phyloP scores from a whole-genome alignment of 2,329 filamentous ascomycete species.

The Intubia oerlemansii region DNA sequence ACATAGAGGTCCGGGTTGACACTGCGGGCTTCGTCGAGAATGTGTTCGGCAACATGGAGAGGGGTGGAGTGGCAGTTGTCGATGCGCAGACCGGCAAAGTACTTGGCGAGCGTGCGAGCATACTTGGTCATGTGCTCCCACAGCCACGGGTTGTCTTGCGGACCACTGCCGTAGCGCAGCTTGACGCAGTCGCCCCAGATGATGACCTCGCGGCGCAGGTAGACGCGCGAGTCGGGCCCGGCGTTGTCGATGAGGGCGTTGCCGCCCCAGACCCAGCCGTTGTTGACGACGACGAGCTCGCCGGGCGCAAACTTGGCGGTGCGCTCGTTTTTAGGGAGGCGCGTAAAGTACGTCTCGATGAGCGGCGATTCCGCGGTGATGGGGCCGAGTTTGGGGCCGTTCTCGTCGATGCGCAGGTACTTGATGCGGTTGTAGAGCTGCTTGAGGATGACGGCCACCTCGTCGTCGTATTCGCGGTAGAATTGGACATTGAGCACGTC shows the following conservation, averaged over 20 bases:
- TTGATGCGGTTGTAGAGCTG: constrained; percentile 90
- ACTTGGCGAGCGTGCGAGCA: constrained; percentile 76
- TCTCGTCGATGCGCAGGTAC: constrained; percentile 78
- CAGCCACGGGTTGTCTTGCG: constrained; percentile 73
- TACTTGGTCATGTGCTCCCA: constrained; percentile 96
- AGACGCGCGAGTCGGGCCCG: constrained; percentile 73
- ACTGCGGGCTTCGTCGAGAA: constrained; percentile 79
- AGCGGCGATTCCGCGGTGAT: constrained; percentile 61
- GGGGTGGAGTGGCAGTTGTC: constrained; percentile 98
- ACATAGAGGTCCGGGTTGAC: constrained; percentile 78
- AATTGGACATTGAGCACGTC: constrained; percentile 73
- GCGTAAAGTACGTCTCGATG: constrained; percentile 88
- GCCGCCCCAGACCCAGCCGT: constrained; percentile 97
- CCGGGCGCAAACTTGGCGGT: constrained; percentile 53
- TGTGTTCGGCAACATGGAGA: constrained; percentile 80
- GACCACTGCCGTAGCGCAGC: constrained; percentile 64
- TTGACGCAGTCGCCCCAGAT: constrained; percentile 99
- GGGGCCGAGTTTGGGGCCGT: constrained; percentile 70
- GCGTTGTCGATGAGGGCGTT: constrained; percentile 90
- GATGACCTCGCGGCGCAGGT: constrained; percentile 87
- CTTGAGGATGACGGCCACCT: constrained; percentile 64
- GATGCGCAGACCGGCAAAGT: constrained; percentile 88
- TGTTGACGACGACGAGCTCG: constrained; percentile 72
- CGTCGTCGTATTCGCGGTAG: constrained; percentile 80
- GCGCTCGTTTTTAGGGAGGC: constrained; percentile 56